Evolutionary conservation across 2,329 filamentous ascomycete species (phyloP), one percentile per base, ranked within the genome.

Genomic region (Fusarium duplospermum): DNA sequence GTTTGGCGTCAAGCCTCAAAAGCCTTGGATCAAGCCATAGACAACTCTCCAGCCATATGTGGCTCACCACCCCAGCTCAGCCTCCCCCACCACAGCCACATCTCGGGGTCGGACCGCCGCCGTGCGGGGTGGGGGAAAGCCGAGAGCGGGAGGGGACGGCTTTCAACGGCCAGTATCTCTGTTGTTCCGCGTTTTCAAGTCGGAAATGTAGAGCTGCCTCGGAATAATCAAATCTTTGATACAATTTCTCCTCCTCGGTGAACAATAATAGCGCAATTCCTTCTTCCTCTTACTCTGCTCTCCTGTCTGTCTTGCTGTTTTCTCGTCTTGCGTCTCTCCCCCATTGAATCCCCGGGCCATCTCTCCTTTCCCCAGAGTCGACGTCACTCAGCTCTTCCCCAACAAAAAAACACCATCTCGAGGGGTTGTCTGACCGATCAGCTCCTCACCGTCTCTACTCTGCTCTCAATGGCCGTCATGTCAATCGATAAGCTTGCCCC

Each of bases 131-230:
- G 72, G 68, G 62, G 62, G 63, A 42, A 52, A 63, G 66, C 75
- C 76, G 76, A 76, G 64, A 69, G 66, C 76, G 71, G 76, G 70
- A 77, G 71, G 69, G 70, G 70, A 74, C 76, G 76, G 76, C 72
- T 78, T 78, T 66, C 72, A 68, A 67, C 76, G 76, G 75, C 69
- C 60, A 69, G 66, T 16, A 62, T 50, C 35, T 50, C 47, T 65
- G 59, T 38, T 64, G 42, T 76, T 72, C 74, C 74, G 69, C 69
- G 66, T 50, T 33, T 61, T 29, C 36, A 45, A 33, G 47, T 66
- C 71, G 71, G 71, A 74, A 74, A 64, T 20, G 29, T 47, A 74
- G 59, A 70, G 47, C 47, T 61, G 54, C 64, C 69, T 67, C 64
- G 75, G 71, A 54, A 67, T 45, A 64, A 66, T 35, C 71, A 47